Evolutionary conservation across 2,329 filamentous ascomycete species (phyloP), one percentile per base, ranked within the genome.

Genomic region (Mycosphaerella arachidis): DNA sequence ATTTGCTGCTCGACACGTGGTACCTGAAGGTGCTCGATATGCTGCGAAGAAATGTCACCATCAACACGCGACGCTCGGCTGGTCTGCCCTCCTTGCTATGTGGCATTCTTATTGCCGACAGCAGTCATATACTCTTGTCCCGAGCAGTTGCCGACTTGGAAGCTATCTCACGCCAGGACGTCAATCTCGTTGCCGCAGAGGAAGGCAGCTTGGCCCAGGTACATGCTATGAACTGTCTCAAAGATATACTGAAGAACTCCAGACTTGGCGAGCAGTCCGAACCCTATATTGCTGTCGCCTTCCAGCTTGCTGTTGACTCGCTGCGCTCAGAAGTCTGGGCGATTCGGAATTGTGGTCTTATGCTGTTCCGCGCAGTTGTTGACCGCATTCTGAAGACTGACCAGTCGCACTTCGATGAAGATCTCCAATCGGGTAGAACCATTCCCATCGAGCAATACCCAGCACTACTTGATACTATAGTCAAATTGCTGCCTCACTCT

Each of bases 151-250:
- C 73, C 6, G 84, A 85, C 35, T 79, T 92, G 4, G 82, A 84
- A 61, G 72, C 74, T 3, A 86, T 90, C 56, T 84, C 86, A 6
- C 74, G 67, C 4, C 62, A 67, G 46, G 53, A 61, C 0, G 66
- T 72, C 9, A 64, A 68, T 35, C 43, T 63, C 2, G 52, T 43
- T 7, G 61, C 57, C 10, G 79, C 27, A 74, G 76, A 79, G 61
- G 78, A 83, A 53, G 76, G 81, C 31, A 81, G 89, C 45, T 77
- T 97, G 4, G 89, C 92, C 0, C 93, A 99, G 74, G 94, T 99
- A 0, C 94, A 99, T 73, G 92, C 94, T 0, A 83, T 96, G 71
- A 99, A 99, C 72, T 96, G 90, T 62, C 78, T 99, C 59, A 94
- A 94, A 71, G 92, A 96, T 65, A 87, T 96, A 1, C 94, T 97